Base-by-base conservation (phyloP, 2,329 filamentous ascomycete genomes). In the Diaporthe sp. region DNA sequence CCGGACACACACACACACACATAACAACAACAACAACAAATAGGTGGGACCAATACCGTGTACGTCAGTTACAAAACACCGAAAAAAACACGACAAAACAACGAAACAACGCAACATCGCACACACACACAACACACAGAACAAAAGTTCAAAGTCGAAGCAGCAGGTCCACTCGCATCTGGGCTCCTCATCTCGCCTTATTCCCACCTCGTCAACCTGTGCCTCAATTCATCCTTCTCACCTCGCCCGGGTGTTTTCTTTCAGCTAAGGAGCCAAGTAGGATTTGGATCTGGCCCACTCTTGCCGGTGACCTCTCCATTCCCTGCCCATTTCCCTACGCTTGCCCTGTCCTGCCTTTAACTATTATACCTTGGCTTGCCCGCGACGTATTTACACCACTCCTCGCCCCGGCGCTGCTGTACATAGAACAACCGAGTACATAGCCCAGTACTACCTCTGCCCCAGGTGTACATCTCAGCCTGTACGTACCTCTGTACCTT, bases 311-410 rank as follows among this genome's bases (percentile, higher is more conserved):
- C 64, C 22, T 68, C 6, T 52, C 47, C 64, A 40, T 28, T 68
- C 47, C 45, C 64, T 50, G 33, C 45, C 33, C n/a, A 10, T 50
- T 12, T 12, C 40, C 19, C 42, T 47, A 25, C 52, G 17, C 45
- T n/a, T 67, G 28, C 12, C 61, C 42, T 67, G 61, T n/a, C 19
- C 35, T 25, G 57, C 33, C 55, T 33, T n/a, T n/a, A n/a, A n/a
- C n/a, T n/a, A n/a, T n/a, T 38, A 12, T n/a, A 22, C n/a, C 58
- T 17, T 28, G 58, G 38, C 22, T 15, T 60, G 33, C 10, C 69
- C 50, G 57, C 57, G 70, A 25, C 70, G 70, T 72, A 72, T 64
- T 58, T 64, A 54, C 57, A 72, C 70, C 68, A 70, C 67, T 70
- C 67, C 40, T 33, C 52, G 30, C 50, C 50, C 30, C 57, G 33